A percentile compares a stretch with the other conserved stretches of the same genome.
These are phyloP conservation scores for Nitzschia sp. DNA, from an alignment of 108 stramenopile species.

Conservation along the genomic window DNA sequence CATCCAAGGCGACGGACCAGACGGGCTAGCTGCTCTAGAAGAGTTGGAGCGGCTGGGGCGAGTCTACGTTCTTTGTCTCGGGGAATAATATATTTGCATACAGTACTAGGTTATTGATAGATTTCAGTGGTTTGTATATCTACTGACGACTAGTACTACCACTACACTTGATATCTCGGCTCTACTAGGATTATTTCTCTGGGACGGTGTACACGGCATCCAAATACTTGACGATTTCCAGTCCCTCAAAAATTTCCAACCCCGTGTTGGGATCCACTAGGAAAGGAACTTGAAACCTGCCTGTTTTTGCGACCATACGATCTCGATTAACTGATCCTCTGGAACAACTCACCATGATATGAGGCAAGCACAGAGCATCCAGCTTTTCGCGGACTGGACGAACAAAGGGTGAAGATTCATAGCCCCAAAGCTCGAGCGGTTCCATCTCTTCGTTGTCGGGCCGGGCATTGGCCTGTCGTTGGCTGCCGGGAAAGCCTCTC, in stretches of 20 bases:
- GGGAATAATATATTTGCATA: too few relatives aligned
- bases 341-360: slow-evolving; percentile 72
- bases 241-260: slow-evolving; percentile 73
- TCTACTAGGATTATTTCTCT: neutral
- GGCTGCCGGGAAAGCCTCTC: slow-evolving; percentile 51
- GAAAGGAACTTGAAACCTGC: slow-evolving; percentile 87
- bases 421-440: slow-evolving; percentile 82
- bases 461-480: slow-evolving; percentile 52
- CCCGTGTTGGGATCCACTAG: slow-evolving; percentile 90
- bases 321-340: slow-evolving; percentile 85
- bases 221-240: slow-evolving; percentile 86
- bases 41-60: slow-evolving; percentile 81
- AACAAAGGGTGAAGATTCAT: slow-evolving; percentile 87
- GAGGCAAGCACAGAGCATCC: slow-evolving; percentile 71
- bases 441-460: slow-evolving; percentile 77
- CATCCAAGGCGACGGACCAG: slow-evolving; percentile 73
- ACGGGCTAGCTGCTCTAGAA: slow-evolving; percentile 78
- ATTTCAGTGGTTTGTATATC: too few relatives aligned
- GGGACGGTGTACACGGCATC: slow-evolving; percentile 62
- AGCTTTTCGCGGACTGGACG: slow-evolving; percentile 76
- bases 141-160: too few relatives aligned
- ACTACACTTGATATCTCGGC: too few relatives aligned
- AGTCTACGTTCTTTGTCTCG: slow-evolving; percentile 82
- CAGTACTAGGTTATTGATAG: too few relatives aligned
- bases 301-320: slow-evolving; percentile 65